Percentiles rank a stretch among this genome's conserved stretches.
These are phyloP conservation scores for Rhizoctonia solani DNA, from an alignment of 1,284 basidiomycete species.

Conservation along the genomic window DNA sequence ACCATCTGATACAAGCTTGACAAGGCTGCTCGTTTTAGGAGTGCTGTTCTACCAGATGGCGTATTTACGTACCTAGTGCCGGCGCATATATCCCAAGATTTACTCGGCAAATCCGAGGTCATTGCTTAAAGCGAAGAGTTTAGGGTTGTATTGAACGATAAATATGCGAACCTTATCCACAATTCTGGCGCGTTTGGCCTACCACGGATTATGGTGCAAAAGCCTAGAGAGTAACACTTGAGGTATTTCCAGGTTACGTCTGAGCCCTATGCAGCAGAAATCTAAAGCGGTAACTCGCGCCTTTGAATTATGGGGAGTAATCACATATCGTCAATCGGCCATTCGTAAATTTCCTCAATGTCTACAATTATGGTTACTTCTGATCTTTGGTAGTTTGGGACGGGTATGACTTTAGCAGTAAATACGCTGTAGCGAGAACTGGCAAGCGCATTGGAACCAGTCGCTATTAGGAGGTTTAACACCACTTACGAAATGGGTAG, in stretches of 20 bases:
- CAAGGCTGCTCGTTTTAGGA: conserved; percentile 2
- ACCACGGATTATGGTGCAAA: conserved; percentile 11
- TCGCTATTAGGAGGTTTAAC: too few relatives aligned
- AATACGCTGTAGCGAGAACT: neutral
- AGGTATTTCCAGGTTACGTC: conserved; percentile 7
- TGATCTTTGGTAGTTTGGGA: neutral
- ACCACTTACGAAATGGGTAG: neutral
- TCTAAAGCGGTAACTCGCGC: neutral
- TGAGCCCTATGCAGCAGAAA: neutral
- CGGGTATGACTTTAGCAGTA: neutral
- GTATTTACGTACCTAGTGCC: conserved; percentile 2
- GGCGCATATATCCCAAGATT: conserved; percentile 6
- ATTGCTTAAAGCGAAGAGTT: conserved; percentile 9
- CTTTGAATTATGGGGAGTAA: conserved; percentile 9
- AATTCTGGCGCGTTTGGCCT: conserved; percentile 12
- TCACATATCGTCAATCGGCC: conserved; percentile 2
- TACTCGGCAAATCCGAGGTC: neutral
- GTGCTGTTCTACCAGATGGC: neutral
- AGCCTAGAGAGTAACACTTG: neutral
- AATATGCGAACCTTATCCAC: neutral
- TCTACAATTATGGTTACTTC: neutral
- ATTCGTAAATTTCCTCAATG: neutral
- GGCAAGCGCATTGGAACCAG: too few relatives aligned
- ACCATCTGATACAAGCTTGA: too few relatives aligned
- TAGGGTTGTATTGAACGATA: neutral